Evolutionary conservation across 371 early-diverging fungal species (phyloP).

Genomic region (Parasitella parasitica): DNA sequence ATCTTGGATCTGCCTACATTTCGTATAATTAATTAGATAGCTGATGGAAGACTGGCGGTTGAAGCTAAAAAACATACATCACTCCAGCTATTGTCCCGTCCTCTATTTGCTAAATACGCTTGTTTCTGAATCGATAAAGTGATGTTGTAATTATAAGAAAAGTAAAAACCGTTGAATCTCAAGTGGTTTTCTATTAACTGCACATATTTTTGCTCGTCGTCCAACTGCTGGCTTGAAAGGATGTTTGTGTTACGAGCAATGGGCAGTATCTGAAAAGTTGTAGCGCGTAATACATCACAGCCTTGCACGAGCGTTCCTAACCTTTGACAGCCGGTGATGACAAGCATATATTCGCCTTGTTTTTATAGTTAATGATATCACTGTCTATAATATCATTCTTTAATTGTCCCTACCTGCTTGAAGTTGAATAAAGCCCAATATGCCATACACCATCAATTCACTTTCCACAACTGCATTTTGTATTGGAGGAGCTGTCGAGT

Average conservation of each 20-base stretch:
- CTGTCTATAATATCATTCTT: not conserved
- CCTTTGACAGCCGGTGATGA: slow-evolving; percentile 76
- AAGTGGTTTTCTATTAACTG: slow-evolving; percentile 68
- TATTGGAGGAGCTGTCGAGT: slow-evolving; percentile 23
- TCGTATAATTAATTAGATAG: not conserved
- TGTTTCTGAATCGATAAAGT: slow-evolving; percentile 82
- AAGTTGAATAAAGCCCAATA: slow-evolving; percentile 75
- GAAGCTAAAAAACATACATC: slow-evolving; percentile 21
- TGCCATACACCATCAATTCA: slow-evolving; percentile 51
- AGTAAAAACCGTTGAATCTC: slow-evolving; percentile 69
- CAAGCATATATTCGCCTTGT: slow-evolving; percentile 65
- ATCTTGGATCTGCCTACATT: slow-evolving; percentile 74
- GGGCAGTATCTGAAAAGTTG: slow-evolving; percentile 70
- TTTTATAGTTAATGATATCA: not conserved
- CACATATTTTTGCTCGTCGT: slow-evolving; percentile 78
- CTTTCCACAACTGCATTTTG: slow-evolving; percentile 13
- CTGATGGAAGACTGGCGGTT: not conserved
- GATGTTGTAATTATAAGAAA: slow-evolving; percentile 80
- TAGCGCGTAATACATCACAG: slow-evolving; percentile 72
- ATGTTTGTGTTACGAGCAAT: slow-evolving; percentile 51
- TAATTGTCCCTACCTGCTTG: slow-evolving; percentile 59
- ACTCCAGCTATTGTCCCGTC: slow-evolving; percentile 23
- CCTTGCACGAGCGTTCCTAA: slow-evolving; percentile 61
- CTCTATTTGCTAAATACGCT: slow-evolving; percentile 19
- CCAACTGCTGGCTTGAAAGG: slow-evolving; percentile 24